Evolutionary conservation across 75 land plant species (phyloP), one percentile per base, ranked within the genome.

Genomic region (Isoetes taiwanensis): DNA sequence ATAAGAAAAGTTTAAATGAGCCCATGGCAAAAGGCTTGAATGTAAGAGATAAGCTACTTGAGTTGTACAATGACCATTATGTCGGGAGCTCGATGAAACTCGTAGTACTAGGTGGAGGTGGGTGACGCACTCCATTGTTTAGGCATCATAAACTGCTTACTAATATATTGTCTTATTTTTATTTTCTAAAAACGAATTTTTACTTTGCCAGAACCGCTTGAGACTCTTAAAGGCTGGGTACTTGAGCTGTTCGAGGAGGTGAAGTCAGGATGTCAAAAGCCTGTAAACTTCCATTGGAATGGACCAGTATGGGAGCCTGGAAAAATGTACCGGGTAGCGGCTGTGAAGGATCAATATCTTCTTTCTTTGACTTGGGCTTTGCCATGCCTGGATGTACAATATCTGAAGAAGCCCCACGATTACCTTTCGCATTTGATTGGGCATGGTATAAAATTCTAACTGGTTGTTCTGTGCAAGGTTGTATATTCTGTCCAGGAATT

Each of bases 31-130:
- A 62, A 30, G 95, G 96, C 27, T 58, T 81, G 10, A 65, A 94
- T 68, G 71, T 94, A 67, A 80, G 90, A 0, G 76, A 78, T 23
- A 81, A 78, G 65, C 78, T 94, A 27, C 32, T 88, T 52, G 52
- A 76, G 60, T 59, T 93, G 54, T 93, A 79, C 68, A 69, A 43
- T 26, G 72, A 79, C 14, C 57, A 84, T 63, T 94, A 94, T 50
- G 68, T 67, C 67, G 99, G 80, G 54, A 84, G 77, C 50, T 55
- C 77, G 1, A 88, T 94, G 99, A 94, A 88, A 59, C 72, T 94
- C 26, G 80, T 78, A 37, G 73, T 94, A 60, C 84, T 94, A 71
- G 93, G 96, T 12, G 98, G 98, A 71, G 98, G 98, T 91, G 52
- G 72, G 76, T 59, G 64, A 56, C 33, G 34, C 31, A 46, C 41